Percentiles rank a stretch among this genome's conserved stretches.
These are phyloP conservation scores for Malassezia obtusa DNA, from an alignment of 1,284 basidiomycete species.

Conservation along the genomic window DNA sequence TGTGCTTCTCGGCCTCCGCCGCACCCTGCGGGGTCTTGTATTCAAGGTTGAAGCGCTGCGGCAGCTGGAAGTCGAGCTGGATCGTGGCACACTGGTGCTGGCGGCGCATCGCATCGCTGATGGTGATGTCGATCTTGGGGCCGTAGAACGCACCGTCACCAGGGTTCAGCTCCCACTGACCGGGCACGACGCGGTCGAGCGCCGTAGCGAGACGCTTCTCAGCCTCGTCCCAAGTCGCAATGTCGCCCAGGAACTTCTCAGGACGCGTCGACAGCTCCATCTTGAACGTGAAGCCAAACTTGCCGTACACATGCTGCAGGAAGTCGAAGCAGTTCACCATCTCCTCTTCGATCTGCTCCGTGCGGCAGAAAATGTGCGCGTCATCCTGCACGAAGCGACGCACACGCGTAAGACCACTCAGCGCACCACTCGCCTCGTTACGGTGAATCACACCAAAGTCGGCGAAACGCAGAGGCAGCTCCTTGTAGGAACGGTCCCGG, in stretches of 20 bases:
- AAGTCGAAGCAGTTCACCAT: constrained; percentile 84
- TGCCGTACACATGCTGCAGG: constrained; percentile 74
- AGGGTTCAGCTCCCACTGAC: constrained; percentile 86
- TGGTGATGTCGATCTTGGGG: constrained; percentile 85
- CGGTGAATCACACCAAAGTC: constrained; percentile 97
- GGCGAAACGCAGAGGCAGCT: constrained; percentile 90
- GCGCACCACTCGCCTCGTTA: constrained; percentile 89
- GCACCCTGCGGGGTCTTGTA: constrained; percentile 58
- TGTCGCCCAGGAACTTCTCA: constrained; percentile 80
- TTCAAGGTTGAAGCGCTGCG: constrained; percentile 91
- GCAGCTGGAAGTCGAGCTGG: constrained; percentile 97
- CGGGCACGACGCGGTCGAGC: constrained; percentile 76
- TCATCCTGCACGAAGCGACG: constrained; percentile 95
- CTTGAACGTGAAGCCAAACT: constrained; percentile 96
- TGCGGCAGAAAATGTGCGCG: constrained; percentile 92
- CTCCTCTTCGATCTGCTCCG: constrained; percentile 80
- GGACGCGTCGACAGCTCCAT: constrained; percentile 92
- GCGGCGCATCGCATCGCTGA: constrained; percentile 81
- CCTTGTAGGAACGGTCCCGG: constrained; percentile 85
- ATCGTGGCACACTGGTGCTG: constrained; percentile 94
- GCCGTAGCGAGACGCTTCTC: constrained; percentile 80
- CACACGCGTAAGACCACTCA: constrained; percentile 87
- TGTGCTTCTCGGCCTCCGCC: constrained; percentile 49
- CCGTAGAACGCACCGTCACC: constrained; percentile 75
- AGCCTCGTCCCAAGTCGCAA: constrained; percentile 81